Conservation (phyloP, 139 green algal genomes). For the Closterium sp. region DNA sequence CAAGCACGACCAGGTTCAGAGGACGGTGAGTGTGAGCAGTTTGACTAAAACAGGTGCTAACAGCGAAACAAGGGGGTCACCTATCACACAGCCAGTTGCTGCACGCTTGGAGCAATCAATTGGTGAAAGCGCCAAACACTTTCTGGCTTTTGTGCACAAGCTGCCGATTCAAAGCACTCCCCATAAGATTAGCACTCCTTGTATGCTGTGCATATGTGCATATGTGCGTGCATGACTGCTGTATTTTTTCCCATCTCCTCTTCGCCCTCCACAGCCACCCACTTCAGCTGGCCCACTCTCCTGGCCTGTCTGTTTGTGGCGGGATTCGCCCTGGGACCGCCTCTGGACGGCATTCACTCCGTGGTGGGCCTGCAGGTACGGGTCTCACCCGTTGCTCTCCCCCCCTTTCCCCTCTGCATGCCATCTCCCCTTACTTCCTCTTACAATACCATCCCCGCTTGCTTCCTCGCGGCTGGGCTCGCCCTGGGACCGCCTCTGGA, state of each 20-base stretch:
- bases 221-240: background rate
- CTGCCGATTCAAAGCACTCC: no score
- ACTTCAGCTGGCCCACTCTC: background rate
- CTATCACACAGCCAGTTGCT: no score
- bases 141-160: no score
- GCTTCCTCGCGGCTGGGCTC: background rate
- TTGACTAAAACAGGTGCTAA: background rate
- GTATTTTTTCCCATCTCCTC: background rate
- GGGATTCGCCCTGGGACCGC: background rate
- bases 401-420: background rate
- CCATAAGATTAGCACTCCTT: no score
- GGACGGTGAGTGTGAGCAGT: background rate
- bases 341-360: background rate
- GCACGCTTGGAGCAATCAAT: no score
- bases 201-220: background rate
- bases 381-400: background rate
- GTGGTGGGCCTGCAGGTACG: background rate
- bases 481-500: background rate
- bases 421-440: no score
- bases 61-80: no score
- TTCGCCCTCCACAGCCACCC: background rate
- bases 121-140: no score
- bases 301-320: background rate
- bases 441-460: no score
- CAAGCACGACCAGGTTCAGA: background rate